Evolutionary conservation across 2,329 filamentous ascomycete species (phyloP), one percentile per base, ranked within the genome.

Genomic region (Arthrinium puccinioides): DNA sequence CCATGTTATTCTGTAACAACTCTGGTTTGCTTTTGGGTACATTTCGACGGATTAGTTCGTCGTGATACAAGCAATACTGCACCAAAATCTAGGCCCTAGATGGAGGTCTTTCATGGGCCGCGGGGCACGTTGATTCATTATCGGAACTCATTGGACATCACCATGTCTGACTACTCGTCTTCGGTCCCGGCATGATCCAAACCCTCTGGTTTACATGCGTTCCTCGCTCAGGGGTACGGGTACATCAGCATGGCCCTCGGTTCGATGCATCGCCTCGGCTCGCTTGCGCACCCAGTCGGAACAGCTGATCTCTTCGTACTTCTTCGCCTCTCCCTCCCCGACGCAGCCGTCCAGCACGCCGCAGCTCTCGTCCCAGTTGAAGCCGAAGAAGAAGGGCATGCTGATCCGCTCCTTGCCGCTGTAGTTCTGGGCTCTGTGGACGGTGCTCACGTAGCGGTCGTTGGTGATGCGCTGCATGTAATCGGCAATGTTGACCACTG

Each of bases 401-500:
- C 60, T 63, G 44, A 62, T 59, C 14, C 63, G 46, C 46, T 64
- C 60, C 1, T 39, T 39, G 13, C 58, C 58, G 36, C 54, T 60
- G 35, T 47, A 47, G 41, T 61, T 64, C 29, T 58, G 54, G 2
- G 60, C 62, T 3, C 63, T 52, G 36, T 67, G 63, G 15, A 64
- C 57, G 0, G 62, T 66, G 31, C 60, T 62, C 30, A 62, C 59
- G 50, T 62, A 66, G n/a, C 59, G 45, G 20, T 63, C 62, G 39
- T 66, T 64, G 1, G 63, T 66, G 42, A 62, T 59, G 19, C 61
- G 53, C 50, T 62, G 60, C 42, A 66, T 53, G 36, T 57, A 60
- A 37, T 67, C 61, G 1, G 64, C 67, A 14, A 69, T 67, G 33
- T 70, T 69, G 37, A 70, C 60, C 0, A 69, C 64, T 21, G 15